These are phyloP conservation scores for Lactarius vividus DNA, from an alignment of 768 basidiomycete species.

Conservation along the genomic window DNA sequence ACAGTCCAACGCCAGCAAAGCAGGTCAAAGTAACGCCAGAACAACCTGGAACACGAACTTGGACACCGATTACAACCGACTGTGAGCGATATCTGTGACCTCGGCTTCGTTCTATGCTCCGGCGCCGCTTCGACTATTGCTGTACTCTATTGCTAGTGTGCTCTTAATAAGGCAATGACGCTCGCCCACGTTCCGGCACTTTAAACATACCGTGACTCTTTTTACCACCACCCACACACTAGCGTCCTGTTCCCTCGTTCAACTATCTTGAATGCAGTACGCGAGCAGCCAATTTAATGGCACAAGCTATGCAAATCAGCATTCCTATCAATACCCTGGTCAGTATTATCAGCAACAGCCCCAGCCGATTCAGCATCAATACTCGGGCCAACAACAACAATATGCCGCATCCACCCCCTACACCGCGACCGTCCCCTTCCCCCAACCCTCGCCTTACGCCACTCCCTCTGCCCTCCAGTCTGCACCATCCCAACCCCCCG, in stretches of 20 bases:
- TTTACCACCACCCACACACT: constrained; percentile 12
- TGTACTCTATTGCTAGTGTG: background rate
- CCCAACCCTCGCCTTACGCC: constrained; percentile 18
- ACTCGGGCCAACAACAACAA: constrained; percentile 26
- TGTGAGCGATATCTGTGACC: background rate
- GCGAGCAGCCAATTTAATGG: constrained; percentile 16
- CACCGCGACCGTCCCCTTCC: constrained; percentile 13
- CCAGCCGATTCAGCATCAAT: constrained; percentile 26
- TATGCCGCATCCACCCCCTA: constrained; percentile 17
- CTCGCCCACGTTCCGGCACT: constrained; percentile 22
- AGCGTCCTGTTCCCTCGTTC: background rate
- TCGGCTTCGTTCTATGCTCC: background rate
- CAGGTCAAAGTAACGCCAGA: background rate
- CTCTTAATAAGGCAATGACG: constrained; percentile 26
- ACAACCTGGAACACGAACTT: background rate
- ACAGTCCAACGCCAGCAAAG: background rate
- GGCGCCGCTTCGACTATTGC: background rate
- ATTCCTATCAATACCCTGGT: constrained; percentile 11
- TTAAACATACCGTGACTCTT: constrained; percentile 5
- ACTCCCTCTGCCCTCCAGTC: constrained; percentile 17
- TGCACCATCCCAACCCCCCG: constrained; percentile 4
- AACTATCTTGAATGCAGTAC: constrained; percentile 19
- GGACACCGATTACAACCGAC: background rate
- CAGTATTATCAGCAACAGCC: constrained; percentile 26
- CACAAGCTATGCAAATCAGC: constrained; percentile 9